Base-by-base conservation (phyloP, 805 yeast genomes). In the Hanseniaspora mollemarum region DNA sequence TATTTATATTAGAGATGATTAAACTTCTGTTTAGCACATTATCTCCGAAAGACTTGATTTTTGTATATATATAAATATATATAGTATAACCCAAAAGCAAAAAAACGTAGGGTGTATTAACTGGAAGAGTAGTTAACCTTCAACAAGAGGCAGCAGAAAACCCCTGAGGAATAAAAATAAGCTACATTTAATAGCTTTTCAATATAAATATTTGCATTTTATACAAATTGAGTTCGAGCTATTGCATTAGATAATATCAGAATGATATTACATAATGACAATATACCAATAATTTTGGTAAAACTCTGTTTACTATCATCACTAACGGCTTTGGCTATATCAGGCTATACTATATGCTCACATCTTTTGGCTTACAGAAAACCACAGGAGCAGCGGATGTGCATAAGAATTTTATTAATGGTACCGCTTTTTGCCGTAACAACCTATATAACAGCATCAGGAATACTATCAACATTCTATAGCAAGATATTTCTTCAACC, bases 331-430 rank as follows among this genome's bases (percentile, higher is more conserved):
- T 54, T 72, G 13, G 13, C 63, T 12, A 68, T 75, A 5, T 72
- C 83, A 2, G 21, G 61, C 0, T 53, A 64, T 15, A 72, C 80
- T 2, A 77, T 82, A 1, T 60, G 59, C 25, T 57, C 69, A 53
- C 94, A 84, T 40, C 65, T 80, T 19, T 61, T 62, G 39, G 87
- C 88, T 66, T 92, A 92, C 65, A 67, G 97, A 42, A 86, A 83
- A 58, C 97, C 97, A 0, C 73, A 76, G 58, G 92, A 86, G 57
- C 98, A 92, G 63, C 70, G 97, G 45, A 69, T 87, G 31, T 79
- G 85, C 59, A 80, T 88, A 3, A 71, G 98, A 26, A 90, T 92
- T 33, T 82, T 81, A 55, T 55, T 87, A 41, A 77, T 90, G 56
- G 82, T 88, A 1, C 96, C 96, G 0, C 60, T 88, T 21, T 88